These are phyloP conservation scores for Rhododendron mucronatum DNA, from an alignment of 148 eudicot species.

Conservation along the genomic window DNA sequence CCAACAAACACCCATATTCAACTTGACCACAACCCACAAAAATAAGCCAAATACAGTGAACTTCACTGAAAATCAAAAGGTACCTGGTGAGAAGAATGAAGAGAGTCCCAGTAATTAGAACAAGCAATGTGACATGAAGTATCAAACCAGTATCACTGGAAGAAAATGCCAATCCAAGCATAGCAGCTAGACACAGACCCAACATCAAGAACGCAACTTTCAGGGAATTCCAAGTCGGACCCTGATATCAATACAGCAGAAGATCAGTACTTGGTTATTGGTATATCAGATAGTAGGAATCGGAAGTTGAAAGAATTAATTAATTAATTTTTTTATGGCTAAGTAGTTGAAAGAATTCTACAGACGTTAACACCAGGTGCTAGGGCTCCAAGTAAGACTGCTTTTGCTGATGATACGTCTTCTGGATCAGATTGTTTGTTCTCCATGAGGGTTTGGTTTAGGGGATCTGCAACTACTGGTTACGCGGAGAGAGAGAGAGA, in stretches of 20 bases:
- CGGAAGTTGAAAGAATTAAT: not conserved
- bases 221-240: conserved; percentile 78
- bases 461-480: not conserved
- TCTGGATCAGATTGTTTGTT: conserved; percentile 19
- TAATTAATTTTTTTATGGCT: no score
- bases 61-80: not conserved
- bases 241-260: conserved; percentile 43
- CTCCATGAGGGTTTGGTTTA: conserved; percentile 24
- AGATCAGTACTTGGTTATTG: not conserved
- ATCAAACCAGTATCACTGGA: conserved; percentile 65
- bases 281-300: not conserved
- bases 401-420: conserved; percentile 63
- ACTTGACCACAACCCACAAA: not conserved
- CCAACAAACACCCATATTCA: not conserved
- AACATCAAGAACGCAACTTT: conserved; percentile 73
- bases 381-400: conserved; percentile 74
- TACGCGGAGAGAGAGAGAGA: not conserved
- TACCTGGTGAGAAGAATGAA: conserved; percentile 82
- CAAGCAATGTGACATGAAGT: conserved; percentile 69
- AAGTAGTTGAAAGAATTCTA: not conserved
- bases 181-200: conserved; percentile 63
- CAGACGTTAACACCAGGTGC: conserved; percentile 92
- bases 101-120: conserved; percentile 61
- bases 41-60: not conserved
- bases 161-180: conserved; percentile 74